Conservation (phyloP, 2,329 filamentous ascomycete species). For the Sporothrix dimorphospora region DNA sequence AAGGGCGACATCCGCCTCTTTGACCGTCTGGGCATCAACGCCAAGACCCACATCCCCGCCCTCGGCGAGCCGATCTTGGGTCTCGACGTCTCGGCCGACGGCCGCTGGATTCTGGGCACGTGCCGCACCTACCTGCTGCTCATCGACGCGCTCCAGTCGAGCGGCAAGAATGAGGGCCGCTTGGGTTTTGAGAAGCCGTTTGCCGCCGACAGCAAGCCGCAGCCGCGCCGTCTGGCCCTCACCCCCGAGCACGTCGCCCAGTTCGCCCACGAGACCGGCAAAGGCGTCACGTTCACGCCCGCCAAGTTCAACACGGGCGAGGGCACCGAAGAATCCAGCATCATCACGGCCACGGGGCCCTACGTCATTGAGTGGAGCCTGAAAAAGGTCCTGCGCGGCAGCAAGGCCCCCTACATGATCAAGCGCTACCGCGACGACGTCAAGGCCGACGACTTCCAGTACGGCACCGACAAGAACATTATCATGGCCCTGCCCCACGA, state of each 20-base stretch:
- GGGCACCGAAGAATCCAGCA: conserved; percentile 81
- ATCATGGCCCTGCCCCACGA: conserved; percentile 96
- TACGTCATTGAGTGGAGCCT: conserved; percentile 97
- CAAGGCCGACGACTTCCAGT: conserved; percentile 98
- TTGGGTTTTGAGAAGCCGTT: conserved; percentile 97
- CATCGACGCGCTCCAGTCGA: conserved; percentile 86
- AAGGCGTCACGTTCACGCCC: conserved; percentile 70
- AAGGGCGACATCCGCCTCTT: conserved; percentile 97
- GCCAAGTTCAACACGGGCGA: conserved; percentile 61
- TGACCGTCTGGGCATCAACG: conserved; percentile 93
- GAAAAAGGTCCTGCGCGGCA: conserved; percentile 81
- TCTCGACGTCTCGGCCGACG: conserved; percentile 92
- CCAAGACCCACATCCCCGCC: conserved; percentile 95
- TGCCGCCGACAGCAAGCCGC: conserved; percentile 88
- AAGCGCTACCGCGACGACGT: conserved; percentile 95
- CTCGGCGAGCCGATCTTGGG: conserved; percentile 94
- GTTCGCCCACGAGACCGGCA: conserved; percentile 94
- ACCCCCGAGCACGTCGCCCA: conserved; percentile 93
- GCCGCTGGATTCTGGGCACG: conserved; percentile 92
- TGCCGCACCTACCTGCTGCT: conserved; percentile 93
- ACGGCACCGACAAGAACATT: conserved; percentile 94
- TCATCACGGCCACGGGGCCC: conserved; percentile 93
- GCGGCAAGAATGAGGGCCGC: conserved; percentile 95
- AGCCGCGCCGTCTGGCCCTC: conserved; percentile 85
- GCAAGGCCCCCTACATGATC: conserved; percentile 90